A percentile compares a stretch with the other conserved stretches of the same genome.
Evolutionary conservation across 1,139 yeast genomes (phyloP).

Genomic region (Candida labiduridarum): DNA sequence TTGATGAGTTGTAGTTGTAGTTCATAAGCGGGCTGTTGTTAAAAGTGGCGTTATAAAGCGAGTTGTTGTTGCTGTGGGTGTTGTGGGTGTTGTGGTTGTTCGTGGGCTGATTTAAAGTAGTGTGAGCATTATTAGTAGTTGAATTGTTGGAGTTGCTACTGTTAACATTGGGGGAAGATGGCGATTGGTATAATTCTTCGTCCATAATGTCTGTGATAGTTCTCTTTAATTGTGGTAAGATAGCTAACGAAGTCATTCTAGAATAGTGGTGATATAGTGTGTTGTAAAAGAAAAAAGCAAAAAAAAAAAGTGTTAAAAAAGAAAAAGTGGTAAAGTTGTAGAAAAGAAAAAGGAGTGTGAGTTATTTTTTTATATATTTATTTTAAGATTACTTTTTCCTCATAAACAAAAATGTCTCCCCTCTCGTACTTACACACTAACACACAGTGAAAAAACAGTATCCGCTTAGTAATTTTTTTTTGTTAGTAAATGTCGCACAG

Average conservation of each 20-base stretch:
- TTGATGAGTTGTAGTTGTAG: constrained; percentile 11
- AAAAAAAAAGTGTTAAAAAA: not conserved
- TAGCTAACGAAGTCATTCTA: constrained; percentile 49
- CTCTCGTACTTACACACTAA: not conserved
- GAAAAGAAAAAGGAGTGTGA: constrained; percentile 3
- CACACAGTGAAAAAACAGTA: too few relatives aligned
- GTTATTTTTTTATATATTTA: not conserved
- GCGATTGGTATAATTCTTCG: constrained; percentile 62
- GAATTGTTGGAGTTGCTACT: constrained; percentile 5
- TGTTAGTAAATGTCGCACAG: not conserved
- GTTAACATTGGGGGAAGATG: constrained; percentile 25
- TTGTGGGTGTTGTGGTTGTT: not conserved
- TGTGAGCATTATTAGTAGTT: not conserved
- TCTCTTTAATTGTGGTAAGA: constrained; percentile 51
- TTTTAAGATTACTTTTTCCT: not conserved
- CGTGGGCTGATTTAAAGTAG: not conserved
- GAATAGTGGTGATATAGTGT: constrained; percentile 2
- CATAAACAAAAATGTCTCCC: constrained; percentile 1
- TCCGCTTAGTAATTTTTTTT: constrained; percentile 1
- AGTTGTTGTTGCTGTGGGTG: not conserved
- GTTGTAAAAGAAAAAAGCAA: not conserved
- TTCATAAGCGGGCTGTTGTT: constrained; percentile 13
- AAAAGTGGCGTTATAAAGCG: constrained; percentile 5
- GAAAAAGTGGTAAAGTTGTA: not conserved
- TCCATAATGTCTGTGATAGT: constrained; percentile 63